These are phyloP conservation scores for Aspergillus panamensis DNA, from an alignment of 495 filamentous ascomycete species.

Conservation along the genomic window DNA sequence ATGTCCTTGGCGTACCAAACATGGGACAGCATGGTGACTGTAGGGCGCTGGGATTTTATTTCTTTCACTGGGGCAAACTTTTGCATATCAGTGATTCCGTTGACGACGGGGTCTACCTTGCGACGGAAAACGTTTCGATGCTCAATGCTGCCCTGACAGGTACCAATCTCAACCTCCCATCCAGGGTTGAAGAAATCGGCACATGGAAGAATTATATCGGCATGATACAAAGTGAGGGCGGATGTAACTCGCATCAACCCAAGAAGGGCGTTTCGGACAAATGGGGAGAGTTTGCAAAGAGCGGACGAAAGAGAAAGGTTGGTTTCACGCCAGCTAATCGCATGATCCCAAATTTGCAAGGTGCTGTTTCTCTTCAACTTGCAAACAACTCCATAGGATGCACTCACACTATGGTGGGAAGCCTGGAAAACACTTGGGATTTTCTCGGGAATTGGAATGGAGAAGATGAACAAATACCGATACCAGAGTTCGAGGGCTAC, in stretches of 20 bases:
- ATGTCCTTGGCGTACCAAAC: constrained; percentile 66
- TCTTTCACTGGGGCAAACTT: constrained; percentile 58
- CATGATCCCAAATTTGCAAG: constrained; percentile 66
- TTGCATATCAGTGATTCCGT: constrained; percentile 64
- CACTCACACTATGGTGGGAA: constrained; percentile 62
- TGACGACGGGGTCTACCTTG: constrained; percentile 66
- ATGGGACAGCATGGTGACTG: constrained; percentile 63
- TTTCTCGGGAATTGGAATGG: constrained; percentile 59
- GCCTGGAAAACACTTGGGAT: constrained; percentile 65
- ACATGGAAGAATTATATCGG: constrained; percentile 62
- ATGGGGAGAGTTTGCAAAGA: constrained; percentile 55
- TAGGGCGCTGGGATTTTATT: constrained; percentile 54
- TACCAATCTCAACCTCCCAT: constrained; percentile 66
- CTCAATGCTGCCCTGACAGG: constrained; percentile 52
- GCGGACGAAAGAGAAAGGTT: constrained; percentile 59
- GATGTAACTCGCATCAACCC: constrained; percentile 58
- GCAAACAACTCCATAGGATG: constrained; percentile 63
- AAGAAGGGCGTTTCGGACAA: constrained; percentile 54
- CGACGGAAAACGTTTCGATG: constrained; percentile 58
- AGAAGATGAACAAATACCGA: constrained; percentile 67
- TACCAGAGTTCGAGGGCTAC: constrained; percentile 59
- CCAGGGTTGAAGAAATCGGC: constrained; percentile 65
- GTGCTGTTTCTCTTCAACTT: constrained; percentile 60
- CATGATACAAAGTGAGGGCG: constrained; percentile 58
- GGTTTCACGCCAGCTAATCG: constrained; percentile 62